Conservation (phyloP, 2,329 filamentous ascomycete species). For the Scedosporium apiospermum region DNA sequence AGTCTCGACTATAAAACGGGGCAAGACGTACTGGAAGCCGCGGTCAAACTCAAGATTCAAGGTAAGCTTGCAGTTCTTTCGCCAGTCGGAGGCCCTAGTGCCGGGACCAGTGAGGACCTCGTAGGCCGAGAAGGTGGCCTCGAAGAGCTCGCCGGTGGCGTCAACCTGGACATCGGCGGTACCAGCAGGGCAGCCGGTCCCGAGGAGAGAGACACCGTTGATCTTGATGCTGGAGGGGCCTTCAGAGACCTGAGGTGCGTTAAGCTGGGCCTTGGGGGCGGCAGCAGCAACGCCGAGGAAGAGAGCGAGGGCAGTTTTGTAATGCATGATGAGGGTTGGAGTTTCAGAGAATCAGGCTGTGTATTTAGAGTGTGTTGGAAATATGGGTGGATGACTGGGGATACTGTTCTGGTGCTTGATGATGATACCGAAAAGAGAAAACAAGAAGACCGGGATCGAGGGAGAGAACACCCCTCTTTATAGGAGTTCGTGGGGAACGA, state of each 20-base stretch:
- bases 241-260: constrained; percentile 34
- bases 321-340: not conserved
- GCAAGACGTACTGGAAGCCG: constrained; percentile 15
- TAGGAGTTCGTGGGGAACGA: not conserved
- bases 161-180: constrained; percentile 16
- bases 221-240: constrained; percentile 27
- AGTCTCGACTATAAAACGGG: not conserved
- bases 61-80: constrained; percentile 19
- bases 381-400: not conserved
- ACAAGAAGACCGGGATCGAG: not conserved
- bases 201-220: constrained; percentile 13
- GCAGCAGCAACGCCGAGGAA: constrained; percentile 12
- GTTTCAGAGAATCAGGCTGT: not conserved
- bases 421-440: not conserved
- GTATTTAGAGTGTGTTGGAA: not conserved
- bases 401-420: not conserved
- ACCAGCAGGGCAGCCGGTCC: constrained; percentile 16
- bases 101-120: constrained; percentile 15
- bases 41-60: constrained; percentile 15
- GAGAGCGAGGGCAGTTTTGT: constrained; percentile 1
- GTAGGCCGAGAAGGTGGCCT: constrained; percentile 17
- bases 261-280: constrained; percentile 25
- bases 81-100: constrained; percentile 14
- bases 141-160: constrained; percentile 15
- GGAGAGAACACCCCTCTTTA: not conserved